Base-by-base conservation (phyloP, 345 rosid species). In the Alliaria petiolata region DNA sequence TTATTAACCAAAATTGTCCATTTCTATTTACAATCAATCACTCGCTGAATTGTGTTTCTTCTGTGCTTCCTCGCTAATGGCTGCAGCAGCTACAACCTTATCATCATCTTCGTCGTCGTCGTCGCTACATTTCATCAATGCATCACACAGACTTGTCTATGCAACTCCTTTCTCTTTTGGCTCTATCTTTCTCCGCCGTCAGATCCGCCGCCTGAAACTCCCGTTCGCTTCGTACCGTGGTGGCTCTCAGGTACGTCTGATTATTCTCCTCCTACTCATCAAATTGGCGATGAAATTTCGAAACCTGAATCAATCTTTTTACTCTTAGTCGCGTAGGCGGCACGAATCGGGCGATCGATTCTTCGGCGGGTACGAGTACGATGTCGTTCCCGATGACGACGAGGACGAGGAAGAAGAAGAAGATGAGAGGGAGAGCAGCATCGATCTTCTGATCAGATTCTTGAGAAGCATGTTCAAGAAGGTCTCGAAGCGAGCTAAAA, bases 391-490 rank as follows among this genome's bases (percentile, higher is more conserved):
- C 2, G 85, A 47, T 14, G 62, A 61, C n/a, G 71, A 60, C 8
- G 62, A 64, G n/a, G 82, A n/a, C n/a, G n/a, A n/a, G n/a, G n/a
- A 83, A 34, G 84, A 79, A 7, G 85, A 82, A 73, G 55, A 73
- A 5, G 92, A 84, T 8, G 90, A 82, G 31, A 72, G 82, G 0
- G 95, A 92, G 72, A 92, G 92, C 75, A 88, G 92, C 40, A 33
- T 84, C 1, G 96, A 90, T 80, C 84, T 89, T 78, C 71, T 86
- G 59, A 54, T 86, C 19, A 92, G 86, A 64, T 88, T 90, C 78
- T 61, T 86, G 19, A 81, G 79, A 49, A 81, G 90, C 57, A 77
- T 83, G 95, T 84, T 79, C 74, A 81, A 65, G 80, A 88, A 88
- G 52, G 70, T 80, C 52, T 91, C 93, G 0, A 85, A 78, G 52